These are phyloP conservation scores for Leccinum boreale DNA, from an alignment of 768 basidiomycete species.

Conservation along the genomic window DNA sequence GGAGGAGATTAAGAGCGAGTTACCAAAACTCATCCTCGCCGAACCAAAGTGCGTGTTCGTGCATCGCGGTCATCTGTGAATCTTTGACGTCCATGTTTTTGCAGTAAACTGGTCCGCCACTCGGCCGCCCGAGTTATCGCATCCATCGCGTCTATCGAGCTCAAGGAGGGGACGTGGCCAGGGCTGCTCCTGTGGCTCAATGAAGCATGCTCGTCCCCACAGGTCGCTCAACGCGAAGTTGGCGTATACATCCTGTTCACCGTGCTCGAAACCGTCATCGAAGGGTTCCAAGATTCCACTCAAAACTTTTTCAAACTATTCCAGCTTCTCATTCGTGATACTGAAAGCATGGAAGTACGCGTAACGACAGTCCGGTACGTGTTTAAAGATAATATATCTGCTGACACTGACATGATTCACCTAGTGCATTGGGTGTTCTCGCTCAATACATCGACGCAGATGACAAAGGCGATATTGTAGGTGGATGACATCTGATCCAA, in stretches of 20 bases:
- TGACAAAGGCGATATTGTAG: slow-evolving; percentile 82
- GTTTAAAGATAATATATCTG: background rate
- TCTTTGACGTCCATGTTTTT: slow-evolving; percentile 9
- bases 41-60: slow-evolving; percentile 65
- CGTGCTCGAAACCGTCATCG: slow-evolving; percentile 87
- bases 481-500: slow-evolving; percentile 26
- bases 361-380: slow-evolving; percentile 81
- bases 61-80: background rate
- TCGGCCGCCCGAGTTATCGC: slow-evolving; percentile 91
- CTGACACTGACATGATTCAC: slow-evolving; percentile 5
- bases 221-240: slow-evolving; percentile 82
- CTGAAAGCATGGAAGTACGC: slow-evolving; percentile 85
- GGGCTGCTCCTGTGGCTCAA: slow-evolving; percentile 86
- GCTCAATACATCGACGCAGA: slow-evolving; percentile 89
- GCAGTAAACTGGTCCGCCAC: slow-evolving; percentile 86
- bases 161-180: slow-evolving; percentile 77
- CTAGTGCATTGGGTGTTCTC: slow-evolving; percentile 82
- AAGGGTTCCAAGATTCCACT: slow-evolving; percentile 79
- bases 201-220: slow-evolving; percentile 64
- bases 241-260: slow-evolving; percentile 88
- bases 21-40: slow-evolving; percentile 72
- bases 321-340: slow-evolving; percentile 65
- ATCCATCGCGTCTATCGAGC: slow-evolving; percentile 86
- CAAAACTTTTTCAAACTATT: slow-evolving; percentile 80
- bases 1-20: slow-evolving; percentile 77